Conservation (phyloP, 176 grass and related monocot genomes). For the Carex scoparia region DNA sequence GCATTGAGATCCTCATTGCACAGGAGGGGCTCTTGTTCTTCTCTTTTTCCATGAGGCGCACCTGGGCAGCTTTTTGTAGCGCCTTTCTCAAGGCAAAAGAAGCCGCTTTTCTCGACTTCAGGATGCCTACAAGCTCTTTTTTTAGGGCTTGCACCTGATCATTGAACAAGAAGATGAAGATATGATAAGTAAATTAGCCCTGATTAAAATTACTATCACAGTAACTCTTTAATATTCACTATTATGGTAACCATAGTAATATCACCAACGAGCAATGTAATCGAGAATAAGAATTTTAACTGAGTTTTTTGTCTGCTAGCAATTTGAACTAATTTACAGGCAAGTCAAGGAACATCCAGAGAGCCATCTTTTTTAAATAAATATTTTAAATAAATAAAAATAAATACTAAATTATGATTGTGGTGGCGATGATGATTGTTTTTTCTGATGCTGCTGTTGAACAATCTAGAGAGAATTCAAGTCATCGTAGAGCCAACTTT, state of each 20-base stretch:
- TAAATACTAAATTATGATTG: neutral
- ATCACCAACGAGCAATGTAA: neutral
- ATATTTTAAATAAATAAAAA: neutral
- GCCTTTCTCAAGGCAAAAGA: slow-evolving; percentile 80
- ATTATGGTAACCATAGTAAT: neutral
- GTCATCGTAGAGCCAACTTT: neutral
- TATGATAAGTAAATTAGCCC: neutral
- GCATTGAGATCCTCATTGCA: slow-evolving; percentile 96
- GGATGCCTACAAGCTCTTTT: slow-evolving; percentile 55
- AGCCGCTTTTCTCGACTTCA: slow-evolving; percentile 65
- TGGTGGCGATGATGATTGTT: neutral
- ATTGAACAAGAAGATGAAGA: slow-evolving; percentile 30
- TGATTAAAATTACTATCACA: neutral
- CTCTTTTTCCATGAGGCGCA: slow-evolving; percentile 89
- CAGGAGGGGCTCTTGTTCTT: slow-evolving; percentile 98
- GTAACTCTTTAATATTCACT: neutral
- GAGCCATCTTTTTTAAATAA: neutral
- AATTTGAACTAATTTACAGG: neutral
- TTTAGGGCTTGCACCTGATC: slow-evolving; percentile 72
- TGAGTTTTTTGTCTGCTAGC: neutral
- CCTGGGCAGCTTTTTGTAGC: slow-evolving; percentile 85
- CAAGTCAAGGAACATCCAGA: neutral
- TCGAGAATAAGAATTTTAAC: neutral
- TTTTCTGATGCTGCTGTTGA: neutral
- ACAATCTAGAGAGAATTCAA: neutral